Evolutionary conservation across 2,329 filamentous ascomycete species (phyloP), one percentile per base, ranked within the genome.

Genomic region (Parastagonospora nodorum): DNA sequence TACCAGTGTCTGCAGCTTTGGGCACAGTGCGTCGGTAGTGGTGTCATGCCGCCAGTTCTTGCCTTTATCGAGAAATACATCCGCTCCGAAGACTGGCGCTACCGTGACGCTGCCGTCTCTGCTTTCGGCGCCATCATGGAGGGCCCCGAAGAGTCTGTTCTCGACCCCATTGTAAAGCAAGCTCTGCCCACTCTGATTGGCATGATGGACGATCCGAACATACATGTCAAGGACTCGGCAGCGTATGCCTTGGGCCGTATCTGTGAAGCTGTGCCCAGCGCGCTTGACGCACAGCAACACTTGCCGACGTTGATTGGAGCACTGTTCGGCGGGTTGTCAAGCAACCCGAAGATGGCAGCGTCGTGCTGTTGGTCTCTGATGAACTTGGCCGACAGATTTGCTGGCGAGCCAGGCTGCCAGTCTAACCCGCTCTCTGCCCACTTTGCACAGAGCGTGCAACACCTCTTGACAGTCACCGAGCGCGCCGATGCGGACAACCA

Each of bases 331-430:
- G 94, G 93, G 43, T 83, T 99, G 52, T 86, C 90, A 52, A 93
- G 89, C 78, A 94, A 89, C 73, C 88, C 92, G 53, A 97, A 96
- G 84, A 99, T 99, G 87, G 94, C 93, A 29, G 87, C 91, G 48
- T 99, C 94, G 28, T 97, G 94, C 85, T 99, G 94, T 80, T 97
- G 95, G 94, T 92, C 94, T 29, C 79, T 99, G 61, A 97, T 99
- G 90, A 99, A 97, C 77, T 80, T 99, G 71, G 93, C 94, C 9
- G 94, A 99, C 72, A 88, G 92, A 55, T 99, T 97, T 72, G 90
- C 92, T 28, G 91, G 92, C 50, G 92, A 97, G 48, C 83, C 87
- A 48, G 90, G 90, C 42, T 88, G 87, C 53, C 80, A 88, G 65
- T 81, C 81, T 42, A 99, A 97, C 78, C 84, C 91, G 37, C 81